Evolutionary conservation across 1,284 basidiomycete genomes (phyloP).

Genomic region (Melampsora abietis-canadensis): DNA sequence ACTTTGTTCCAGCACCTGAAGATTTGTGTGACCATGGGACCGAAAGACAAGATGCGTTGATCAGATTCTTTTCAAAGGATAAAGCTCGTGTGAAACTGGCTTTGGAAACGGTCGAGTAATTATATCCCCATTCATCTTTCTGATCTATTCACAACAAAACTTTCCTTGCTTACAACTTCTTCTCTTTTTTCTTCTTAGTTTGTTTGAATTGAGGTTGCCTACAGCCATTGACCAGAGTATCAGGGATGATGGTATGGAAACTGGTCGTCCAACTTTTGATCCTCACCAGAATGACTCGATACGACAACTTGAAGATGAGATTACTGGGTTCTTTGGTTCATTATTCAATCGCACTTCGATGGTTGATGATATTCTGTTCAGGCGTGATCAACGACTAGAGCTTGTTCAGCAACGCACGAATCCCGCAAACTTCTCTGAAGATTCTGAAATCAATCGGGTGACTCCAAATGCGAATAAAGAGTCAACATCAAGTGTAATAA

Average conservation of each 20-base stretch:
- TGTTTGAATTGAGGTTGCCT: slow-evolving; percentile 13
- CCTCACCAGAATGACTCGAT: not conserved
- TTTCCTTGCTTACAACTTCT: not conserved
- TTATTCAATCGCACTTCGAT: not conserved
- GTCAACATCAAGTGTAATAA: not conserved
- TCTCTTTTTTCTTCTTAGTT: slow-evolving; percentile 1
- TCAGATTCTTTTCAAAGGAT: slow-evolving; percentile 2
- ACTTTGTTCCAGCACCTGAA: slow-evolving; percentile 2
- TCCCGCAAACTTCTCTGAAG: too few species aligned
- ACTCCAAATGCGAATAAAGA: not conserved
- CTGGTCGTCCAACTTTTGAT: not conserved
- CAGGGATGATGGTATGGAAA: not conserved
- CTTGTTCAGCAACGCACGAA: not conserved
- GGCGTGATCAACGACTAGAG: not conserved
- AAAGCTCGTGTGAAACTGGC: not conserved
- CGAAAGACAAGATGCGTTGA: not conserved
- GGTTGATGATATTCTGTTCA: not conserved
- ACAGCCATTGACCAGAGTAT: slow-evolving; percentile 7
- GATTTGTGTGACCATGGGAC: slow-evolving; percentile 10
- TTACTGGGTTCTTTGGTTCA: not conserved
- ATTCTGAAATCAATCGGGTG: too few species aligned
- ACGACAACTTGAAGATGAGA: not conserved
- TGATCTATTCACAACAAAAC: not conserved
- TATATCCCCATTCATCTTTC: not conserved
- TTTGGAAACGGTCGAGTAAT: slow-evolving; percentile 4